These are phyloP conservation scores for Oryza punctata DNA, from an alignment of 176 grass and related monocot species.

Conservation along the genomic window DNA sequence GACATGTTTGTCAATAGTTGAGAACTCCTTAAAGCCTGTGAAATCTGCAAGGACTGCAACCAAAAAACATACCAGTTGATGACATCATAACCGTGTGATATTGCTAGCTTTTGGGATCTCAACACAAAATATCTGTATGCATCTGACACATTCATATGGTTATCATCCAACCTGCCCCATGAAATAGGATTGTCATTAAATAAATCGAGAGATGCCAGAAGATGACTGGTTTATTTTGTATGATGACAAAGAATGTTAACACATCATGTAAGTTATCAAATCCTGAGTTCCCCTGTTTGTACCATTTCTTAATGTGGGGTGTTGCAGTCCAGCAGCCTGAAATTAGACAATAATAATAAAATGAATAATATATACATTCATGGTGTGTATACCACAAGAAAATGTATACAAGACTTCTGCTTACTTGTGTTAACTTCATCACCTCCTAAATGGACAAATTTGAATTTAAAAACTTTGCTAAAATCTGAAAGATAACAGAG, in stretches of 20 bases:
- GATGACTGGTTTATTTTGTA: constrained; percentile 10
- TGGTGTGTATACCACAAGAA: constrained; percentile 15
- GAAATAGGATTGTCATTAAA: constrained; percentile 31
- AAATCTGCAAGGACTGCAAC: constrained; percentile 18
- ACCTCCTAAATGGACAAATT: constrained; percentile 87
- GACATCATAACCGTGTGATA: constrained; percentile 85
- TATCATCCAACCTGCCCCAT: constrained; percentile 62
- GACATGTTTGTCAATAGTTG: constrained; percentile 27
- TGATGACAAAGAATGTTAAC: constrained; percentile 6
- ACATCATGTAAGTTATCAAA: constrained; percentile 31
- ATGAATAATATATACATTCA: constrained; percentile 13
- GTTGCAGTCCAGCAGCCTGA: constrained; percentile 79
- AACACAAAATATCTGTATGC: constrained; percentile 89
- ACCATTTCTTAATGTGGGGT: constrained; percentile 73
- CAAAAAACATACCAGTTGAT: constrained; percentile 71
- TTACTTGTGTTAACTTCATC: constrained; percentile 94
- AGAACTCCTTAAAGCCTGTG: constrained; percentile 8
- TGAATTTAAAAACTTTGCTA: constrained; percentile 94
- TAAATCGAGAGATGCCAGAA: constrained; percentile 23
- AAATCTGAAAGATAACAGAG: constrained; percentile 79
- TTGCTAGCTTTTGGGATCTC: constrained; percentile 80
- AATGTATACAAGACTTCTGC: constrained; percentile 35
- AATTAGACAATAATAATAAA: constrained; percentile 43
- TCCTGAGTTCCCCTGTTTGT: constrained; percentile 36
- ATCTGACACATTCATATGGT: constrained; percentile 70